Conservation (phyloP, 345 rosid genomes). For the Pistacia atlantica region DNA sequence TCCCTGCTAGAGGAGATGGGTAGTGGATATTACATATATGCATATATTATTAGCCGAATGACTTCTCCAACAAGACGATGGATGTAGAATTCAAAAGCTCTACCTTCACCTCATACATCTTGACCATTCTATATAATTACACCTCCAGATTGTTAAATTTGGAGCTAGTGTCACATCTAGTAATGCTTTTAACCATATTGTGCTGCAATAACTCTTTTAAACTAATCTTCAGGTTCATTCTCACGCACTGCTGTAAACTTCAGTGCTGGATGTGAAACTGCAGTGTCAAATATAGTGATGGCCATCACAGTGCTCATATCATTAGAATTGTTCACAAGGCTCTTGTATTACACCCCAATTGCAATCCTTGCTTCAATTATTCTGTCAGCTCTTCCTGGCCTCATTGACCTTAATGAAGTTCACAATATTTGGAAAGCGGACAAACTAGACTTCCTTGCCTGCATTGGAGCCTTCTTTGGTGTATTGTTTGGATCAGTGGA, state of each 20-base stretch:
- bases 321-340: conserved; percentile 62
- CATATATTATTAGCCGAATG: too few relatives aligned
- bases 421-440: conserved; percentile 75
- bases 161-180: too few relatives aligned
- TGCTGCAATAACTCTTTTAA: neutral
- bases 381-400: conserved; percentile 85
- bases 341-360: conserved; percentile 75
- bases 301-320: conserved; percentile 70
- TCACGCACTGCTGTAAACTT: conserved; percentile 91
- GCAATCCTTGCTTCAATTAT: conserved; percentile 86
- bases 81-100: too few relatives aligned
- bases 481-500: conserved; percentile 81
- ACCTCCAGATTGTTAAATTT: too few relatives aligned
- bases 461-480: conserved; percentile 83
- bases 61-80: too few relatives aligned
- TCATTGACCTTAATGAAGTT: conserved; percentile 63
- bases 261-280: conserved; percentile 81
- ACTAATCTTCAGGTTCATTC: conserved; percentile 69
- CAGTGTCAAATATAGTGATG: conserved; percentile 86
- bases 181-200: too few relatives aligned
- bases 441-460: conserved; percentile 83
- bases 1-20: too few relatives aligned
- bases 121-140: neutral
- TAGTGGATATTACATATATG: too few relatives aligned
- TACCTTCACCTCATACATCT: too few relatives aligned